Percentiles rank a stretch among this genome's conserved stretches.
These are phyloP conservation scores for Mycena kentingensis DNA, from an alignment of 768 basidiomycete species.

Conservation along the genomic window DNA sequence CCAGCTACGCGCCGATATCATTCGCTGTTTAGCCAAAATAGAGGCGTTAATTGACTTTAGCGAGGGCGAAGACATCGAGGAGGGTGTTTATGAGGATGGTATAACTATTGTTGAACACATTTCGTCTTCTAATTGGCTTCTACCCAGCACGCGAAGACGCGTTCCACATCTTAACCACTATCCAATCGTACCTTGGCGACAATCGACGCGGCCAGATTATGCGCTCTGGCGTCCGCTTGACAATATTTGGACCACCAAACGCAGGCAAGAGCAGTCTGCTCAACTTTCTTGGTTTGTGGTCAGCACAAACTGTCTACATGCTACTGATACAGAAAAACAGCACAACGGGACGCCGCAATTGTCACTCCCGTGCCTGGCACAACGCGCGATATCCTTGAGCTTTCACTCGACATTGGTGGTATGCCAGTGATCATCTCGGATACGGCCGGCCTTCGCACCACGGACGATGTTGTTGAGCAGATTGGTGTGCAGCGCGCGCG, in stretches of 20 bases:
- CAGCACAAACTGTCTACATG: background rate
- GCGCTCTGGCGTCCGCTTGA: conserved; percentile 77
- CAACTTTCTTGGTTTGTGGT: conserved; percentile 71
- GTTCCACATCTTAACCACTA: conserved; percentile 46
- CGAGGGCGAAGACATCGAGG: conserved; percentile 88
- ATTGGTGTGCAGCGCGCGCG: conserved; percentile 81
- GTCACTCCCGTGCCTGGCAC: conserved; percentile 88
- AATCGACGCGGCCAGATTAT: conserved; percentile 81
- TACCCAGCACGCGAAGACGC: conserved; percentile 56
- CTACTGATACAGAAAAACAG: conserved; percentile 38
- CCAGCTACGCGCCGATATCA: conserved; percentile 61
- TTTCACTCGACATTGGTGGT: conserved; percentile 87
- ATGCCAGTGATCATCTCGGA: conserved; percentile 80
- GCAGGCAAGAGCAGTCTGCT: conserved; percentile 91
- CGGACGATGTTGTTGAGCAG: conserved; percentile 70
- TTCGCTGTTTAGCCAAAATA: conserved; percentile 73
- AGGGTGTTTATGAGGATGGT: conserved; percentile 78
- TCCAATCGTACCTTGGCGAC: conserved; percentile 64
- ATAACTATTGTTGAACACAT: conserved; percentile 4
- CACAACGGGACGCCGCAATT: conserved; percentile 86
- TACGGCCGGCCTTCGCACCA: conserved; percentile 80
- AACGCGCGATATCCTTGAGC: conserved; percentile 83
- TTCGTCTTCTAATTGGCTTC: background rate
- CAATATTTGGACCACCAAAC: conserved; percentile 92
- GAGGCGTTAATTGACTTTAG: conserved; percentile 95